Evolutionary conservation across 2,329 filamentous ascomycete genomes (phyloP), one percentile per base, ranked within the genome.

Genomic region (Neoascochyta sp.): DNA sequence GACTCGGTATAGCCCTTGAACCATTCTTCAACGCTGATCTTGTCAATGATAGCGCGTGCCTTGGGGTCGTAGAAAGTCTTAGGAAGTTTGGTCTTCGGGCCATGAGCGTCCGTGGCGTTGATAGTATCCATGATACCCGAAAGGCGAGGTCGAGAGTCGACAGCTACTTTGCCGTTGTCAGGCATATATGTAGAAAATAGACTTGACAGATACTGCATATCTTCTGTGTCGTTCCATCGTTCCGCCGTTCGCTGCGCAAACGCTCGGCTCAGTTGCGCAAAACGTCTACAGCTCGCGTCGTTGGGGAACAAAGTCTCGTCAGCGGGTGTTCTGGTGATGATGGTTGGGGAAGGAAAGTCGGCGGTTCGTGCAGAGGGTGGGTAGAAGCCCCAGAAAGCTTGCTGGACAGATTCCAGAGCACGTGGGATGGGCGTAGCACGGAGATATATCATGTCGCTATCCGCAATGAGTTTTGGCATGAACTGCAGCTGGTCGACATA

Each of bases 91-190:
- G 89, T 95, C 8, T 76, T 75, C 0, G 83, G 77, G 0, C 86
- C 86, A 58, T 96, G 92, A 3, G 89, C 90, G 9, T 84, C 71
- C 0, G 87, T 94, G 5, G 86, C 79, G 57, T 95, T 96, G 54
- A 96, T 76, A 0, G 86, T 92, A 65, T 98, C 92, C 83, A 94
- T 87, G 51, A 98, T 83, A 30, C 92, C 92, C 5, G 81, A 88
- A 9, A 96, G 71, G 24, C 89, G 75, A 1, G 92, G 92, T 37
- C 82, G 81, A 1, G 81, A 81, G 61, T 95, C 88, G 7, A 96
- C 86, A 15, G 83, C 85, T 7, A 95, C 80, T 21, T 74, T 72
- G 16, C 60, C 58, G 24, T 73, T 72, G 6, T 78, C 72, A 0
- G 87, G 86, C 85, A 96, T 94, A 78, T 83, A 94, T 60, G 84